Conservation (phyloP, 441 rosid genomes). For the Euphorbia schlechtendalii region DNA sequence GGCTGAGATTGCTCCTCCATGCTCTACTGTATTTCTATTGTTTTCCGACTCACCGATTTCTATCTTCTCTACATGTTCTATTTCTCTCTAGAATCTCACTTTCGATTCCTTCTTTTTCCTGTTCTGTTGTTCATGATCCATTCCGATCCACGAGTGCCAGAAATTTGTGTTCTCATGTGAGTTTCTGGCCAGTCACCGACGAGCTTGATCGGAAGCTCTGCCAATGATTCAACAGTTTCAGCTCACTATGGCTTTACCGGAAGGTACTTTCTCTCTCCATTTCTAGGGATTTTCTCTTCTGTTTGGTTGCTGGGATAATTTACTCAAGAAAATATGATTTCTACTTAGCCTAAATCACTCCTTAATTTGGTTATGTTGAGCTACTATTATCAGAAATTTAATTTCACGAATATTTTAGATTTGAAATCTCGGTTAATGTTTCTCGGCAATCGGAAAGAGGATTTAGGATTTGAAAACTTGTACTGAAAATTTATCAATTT, state of each 20-base stretch:
- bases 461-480: conserved; percentile 8
- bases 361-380: background rate
- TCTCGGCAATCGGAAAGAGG: conserved; percentile 26
- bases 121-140: too few relatives aligned
- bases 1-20: conserved; percentile 78
- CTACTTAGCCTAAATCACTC: background rate
- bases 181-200: conserved; percentile 23
- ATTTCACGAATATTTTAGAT: conserved; percentile 6
- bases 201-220: conserved; percentile 25
- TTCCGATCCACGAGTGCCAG: conserved; percentile 36
- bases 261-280: conserved; percentile 26
- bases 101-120: background rate
- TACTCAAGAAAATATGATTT: background rate
- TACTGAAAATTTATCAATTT: conserved; percentile 20
- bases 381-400: background rate
- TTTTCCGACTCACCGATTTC: conserved; percentile 32
- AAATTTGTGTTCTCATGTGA: conserved; percentile 24
- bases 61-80: too few relatives aligned
- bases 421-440: conserved; percentile 3
- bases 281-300: conserved; percentile 24
- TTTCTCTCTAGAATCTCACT: too few relatives aligned
- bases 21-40: conserved; percentile 33
- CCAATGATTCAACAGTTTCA: conserved; percentile 29
- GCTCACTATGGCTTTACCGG: conserved; percentile 23
- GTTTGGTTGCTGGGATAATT: conserved; percentile 35